These are phyloP conservation scores for Mentha longifolia DNA, from an alignment of 257 asterid genomes.

Conservation along the genomic window DNA sequence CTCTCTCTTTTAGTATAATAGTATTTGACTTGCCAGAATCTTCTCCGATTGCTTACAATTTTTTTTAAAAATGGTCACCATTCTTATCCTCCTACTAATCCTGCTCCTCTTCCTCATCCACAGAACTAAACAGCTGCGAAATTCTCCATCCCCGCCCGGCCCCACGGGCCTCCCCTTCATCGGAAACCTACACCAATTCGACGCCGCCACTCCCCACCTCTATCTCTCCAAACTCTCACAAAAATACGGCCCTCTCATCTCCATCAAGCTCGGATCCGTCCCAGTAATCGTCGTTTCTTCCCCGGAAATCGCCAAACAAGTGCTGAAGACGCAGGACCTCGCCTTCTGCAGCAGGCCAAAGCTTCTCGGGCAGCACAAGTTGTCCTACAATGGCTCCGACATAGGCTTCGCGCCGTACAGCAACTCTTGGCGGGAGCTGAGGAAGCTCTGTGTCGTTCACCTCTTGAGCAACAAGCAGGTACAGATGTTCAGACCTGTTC, in stretches of 20 bases:
- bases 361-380: conserved; percentile 18
- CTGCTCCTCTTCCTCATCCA: conserved; percentile 23
- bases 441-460: conserved; percentile 44
- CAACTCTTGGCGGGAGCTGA: conserved; percentile 42
- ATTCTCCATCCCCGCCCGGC: conserved; percentile 31
- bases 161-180: conserved; percentile 46
- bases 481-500: conserved; percentile 30
- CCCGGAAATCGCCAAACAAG: conserved; percentile 30
- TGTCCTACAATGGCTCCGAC: conserved; percentile 40
- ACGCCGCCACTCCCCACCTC: conserved; percentile 37
- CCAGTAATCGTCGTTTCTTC: conserved; percentile 39
- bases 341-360: conserved; percentile 42
- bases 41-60: too few species aligned
- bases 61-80: too few species aligned
- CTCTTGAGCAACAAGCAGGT: conserved; percentile 49
- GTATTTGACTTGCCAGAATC: too few species aligned
- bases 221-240: conserved; percentile 33
- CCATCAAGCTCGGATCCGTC: conserved; percentile 37
- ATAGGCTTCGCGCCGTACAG: conserved; percentile 42
- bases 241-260: conserved; percentile 42
- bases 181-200: conserved; percentile 48
- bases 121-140: background rate
- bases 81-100: background rate
- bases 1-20: too few species aligned
- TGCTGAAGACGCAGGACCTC: conserved; percentile 28